These are phyloP conservation scores for Cystofilobasidium macerans DNA, from an alignment of 768 basidiomycete genomes.

Conservation along the genomic window DNA sequence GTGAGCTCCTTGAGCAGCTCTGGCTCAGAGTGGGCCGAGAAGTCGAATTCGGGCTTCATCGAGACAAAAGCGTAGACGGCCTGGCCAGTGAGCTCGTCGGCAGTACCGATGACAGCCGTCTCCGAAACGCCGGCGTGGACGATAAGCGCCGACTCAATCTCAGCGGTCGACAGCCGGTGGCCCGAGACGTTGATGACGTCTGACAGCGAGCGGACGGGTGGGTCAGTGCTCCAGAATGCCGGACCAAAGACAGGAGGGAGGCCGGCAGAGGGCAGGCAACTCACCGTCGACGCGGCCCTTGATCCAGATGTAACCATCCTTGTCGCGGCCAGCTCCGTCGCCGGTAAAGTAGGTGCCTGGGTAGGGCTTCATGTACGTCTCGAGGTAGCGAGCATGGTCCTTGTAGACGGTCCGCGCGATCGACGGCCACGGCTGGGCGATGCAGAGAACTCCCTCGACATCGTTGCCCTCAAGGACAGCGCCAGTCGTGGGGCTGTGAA, in stretches of 20 bases:
- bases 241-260: background rate
- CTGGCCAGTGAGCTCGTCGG: constrained; percentile 50
- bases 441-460: constrained; percentile 80
- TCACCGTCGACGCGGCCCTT: constrained; percentile 88
- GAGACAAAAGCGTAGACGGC: constrained; percentile 75
- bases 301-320: constrained; percentile 97
- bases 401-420: constrained; percentile 84
- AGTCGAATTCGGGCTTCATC: constrained; percentile 53
- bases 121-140: constrained; percentile 90
- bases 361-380: constrained; percentile 58
- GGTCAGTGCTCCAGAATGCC: background rate
- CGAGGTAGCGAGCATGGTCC: constrained; percentile 78
- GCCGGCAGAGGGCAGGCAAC: constrained; percentile 31
- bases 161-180: constrained; percentile 90
- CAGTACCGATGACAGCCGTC: constrained; percentile 53
- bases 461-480: constrained; percentile 60
- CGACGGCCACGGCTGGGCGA: constrained; percentile 85
- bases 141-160: constrained; percentile 94
- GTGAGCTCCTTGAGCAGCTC: constrained; percentile 73
- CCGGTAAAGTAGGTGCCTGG: constrained; percentile 71
- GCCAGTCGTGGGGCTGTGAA: constrained; percentile 44
- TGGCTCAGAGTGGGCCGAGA: constrained; percentile 58
- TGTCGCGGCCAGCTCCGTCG: constrained; percentile 87
- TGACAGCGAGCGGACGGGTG: constrained; percentile 33
- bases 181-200: constrained; percentile 98